Conservation (phyloP, 331 rosid species). For the Stylosanthes scabra region DNA sequence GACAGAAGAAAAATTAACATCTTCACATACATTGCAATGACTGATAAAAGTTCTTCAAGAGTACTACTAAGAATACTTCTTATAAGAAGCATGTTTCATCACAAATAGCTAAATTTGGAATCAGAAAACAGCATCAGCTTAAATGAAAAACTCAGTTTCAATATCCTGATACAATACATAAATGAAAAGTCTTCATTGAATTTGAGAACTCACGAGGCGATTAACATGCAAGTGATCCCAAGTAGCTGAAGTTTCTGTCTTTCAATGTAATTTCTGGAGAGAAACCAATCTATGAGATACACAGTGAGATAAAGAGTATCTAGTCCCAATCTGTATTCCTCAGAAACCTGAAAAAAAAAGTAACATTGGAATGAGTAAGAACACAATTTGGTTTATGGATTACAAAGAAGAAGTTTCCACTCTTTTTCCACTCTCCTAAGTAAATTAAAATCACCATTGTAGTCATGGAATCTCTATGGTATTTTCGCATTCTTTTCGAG, state of each 20-base stretch:
- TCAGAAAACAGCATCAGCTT: background rate
- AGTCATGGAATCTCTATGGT: background rate
- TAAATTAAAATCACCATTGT: background rate
- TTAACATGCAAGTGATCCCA: constrained; percentile 95
- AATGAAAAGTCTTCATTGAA: constrained; percentile 19
- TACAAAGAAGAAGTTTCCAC: background rate
- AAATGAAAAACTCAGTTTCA: background rate
- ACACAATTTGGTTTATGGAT: background rate
- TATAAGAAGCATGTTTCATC: background rate
- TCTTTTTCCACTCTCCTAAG: background rate
- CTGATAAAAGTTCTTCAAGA: constrained; percentile 8
- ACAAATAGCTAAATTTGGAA: background rate
- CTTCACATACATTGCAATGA: constrained; percentile 14
- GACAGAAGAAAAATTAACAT: constrained; percentile 31
- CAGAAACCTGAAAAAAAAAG: constrained; percentile 69
- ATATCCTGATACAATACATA: background rate
- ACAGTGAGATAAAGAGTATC: constrained; percentile 88
- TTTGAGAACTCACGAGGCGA: constrained; percentile 81
- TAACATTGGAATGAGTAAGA: background rate
- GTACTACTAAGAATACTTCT: background rate
- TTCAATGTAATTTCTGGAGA: constrained; percentile 70
- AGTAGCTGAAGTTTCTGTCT: constrained; percentile 88
- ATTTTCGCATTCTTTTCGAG: background rate
- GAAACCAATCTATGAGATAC: constrained; percentile 87
- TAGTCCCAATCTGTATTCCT: constrained; percentile 76